Conservation (phyloP, 257 asterid species). For the Scutellaria barbata region DNA sequence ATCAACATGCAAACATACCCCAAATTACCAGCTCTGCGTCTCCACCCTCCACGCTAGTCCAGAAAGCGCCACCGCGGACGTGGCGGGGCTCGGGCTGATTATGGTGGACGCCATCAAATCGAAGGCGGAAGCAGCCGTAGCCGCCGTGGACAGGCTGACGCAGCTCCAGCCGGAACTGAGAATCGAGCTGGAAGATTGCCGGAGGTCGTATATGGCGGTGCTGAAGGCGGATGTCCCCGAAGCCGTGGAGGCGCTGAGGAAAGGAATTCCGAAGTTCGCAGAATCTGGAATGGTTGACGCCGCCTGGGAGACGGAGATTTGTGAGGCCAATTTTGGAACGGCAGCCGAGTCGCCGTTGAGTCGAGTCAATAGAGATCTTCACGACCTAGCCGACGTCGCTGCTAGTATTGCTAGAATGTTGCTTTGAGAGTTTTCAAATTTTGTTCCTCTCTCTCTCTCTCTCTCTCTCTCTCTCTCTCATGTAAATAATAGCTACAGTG, state of each 20-base stretch:
- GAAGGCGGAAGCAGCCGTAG: constrained; percentile 35
- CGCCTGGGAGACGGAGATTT: constrained; percentile 55
- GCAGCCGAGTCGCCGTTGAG: constrained; percentile 41
- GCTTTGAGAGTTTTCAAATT: constrained; percentile 32
- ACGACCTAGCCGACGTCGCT: constrained; percentile 53
- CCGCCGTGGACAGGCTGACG: constrained; percentile 32
- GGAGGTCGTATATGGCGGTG: constrained; percentile 41
- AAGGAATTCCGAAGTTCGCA: constrained; percentile 61
- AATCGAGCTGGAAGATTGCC: constrained; percentile 40
- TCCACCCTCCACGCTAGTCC: constrained; percentile 42
- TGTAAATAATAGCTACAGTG: too few species aligned
- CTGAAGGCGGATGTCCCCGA: constrained; percentile 53
- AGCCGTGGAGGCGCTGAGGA: constrained; percentile 50
- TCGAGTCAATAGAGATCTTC: constrained; percentile 36
- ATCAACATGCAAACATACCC: constrained; percentile 56
- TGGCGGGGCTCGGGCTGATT: constrained; percentile 51
- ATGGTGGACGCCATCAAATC: constrained; percentile 49
- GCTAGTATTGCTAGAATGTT: constrained; percentile 43
- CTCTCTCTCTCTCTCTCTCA: too few species aligned
- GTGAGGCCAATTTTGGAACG: constrained; percentile 46
- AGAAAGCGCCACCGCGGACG: constrained; percentile 37
- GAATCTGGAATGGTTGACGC: constrained; percentile 62
- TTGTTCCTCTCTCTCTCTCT: neutral
- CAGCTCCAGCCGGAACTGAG: constrained; percentile 38
- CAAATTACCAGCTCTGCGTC: constrained; percentile 63